Percentiles rank a stretch among this genome's conserved stretches.
Evolutionary conservation across 2,329 filamentous ascomycete species (phyloP).

Genomic region (Cytospora paraplurivora): DNA sequence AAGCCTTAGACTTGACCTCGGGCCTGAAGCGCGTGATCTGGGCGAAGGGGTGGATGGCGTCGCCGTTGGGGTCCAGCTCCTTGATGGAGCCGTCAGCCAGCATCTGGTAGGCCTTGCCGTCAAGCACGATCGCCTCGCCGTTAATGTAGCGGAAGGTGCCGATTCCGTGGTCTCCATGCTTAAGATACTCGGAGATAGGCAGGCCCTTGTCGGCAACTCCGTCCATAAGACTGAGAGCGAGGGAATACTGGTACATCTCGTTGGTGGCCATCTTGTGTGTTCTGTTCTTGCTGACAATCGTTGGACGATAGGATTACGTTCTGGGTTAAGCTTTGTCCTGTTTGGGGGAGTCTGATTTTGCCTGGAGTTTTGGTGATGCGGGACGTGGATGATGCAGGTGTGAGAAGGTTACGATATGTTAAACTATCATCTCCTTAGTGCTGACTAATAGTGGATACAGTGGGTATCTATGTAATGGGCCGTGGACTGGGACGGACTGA

Average conservation of each 20-base stretch:
- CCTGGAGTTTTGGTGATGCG: no score
- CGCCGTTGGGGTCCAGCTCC: constrained; percentile 31
- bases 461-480: no score
- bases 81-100: constrained; percentile 37
- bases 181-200: constrained; percentile 35
- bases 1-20: constrained; percentile 24
- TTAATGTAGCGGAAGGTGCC: constrained; percentile 40
- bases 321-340: neutral
- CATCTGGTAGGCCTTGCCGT: constrained; percentile 40
- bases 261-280: constrained; percentile 35
- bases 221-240: constrained; percentile 40
- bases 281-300: neutral
- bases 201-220: constrained; percentile 39
- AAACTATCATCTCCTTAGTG: no score
- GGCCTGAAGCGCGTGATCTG: constrained; percentile 38
- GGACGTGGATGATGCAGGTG: no score
- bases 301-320: neutral
- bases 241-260: constrained; percentile 40
- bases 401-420: no score
- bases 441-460: no score
- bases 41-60: constrained; percentile 39
- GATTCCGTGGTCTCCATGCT: constrained; percentile 40
- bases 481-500: no score
- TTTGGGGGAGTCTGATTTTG: neutral
- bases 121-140: constrained; percentile 42